Percentiles rank a stretch among this genome's conserved stretches.
Conservation (phyloP, 148 eudicot genomes). For the Vaccinium macrocarpon region DNA sequence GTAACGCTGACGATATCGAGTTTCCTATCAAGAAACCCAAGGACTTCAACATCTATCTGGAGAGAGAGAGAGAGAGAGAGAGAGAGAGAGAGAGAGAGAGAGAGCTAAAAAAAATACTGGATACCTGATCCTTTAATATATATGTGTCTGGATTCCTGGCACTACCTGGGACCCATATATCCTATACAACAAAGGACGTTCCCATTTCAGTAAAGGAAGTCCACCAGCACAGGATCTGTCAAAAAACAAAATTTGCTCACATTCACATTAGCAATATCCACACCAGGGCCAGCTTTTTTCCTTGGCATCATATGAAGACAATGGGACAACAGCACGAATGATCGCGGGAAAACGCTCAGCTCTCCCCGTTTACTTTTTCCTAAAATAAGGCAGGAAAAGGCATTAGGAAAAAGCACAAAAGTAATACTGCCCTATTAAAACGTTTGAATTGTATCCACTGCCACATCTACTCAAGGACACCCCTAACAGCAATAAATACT, state of each 20-base stretch:
- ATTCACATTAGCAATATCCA: constrained; percentile 51
- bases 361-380: constrained; percentile 95
- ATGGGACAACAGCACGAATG: constrained; percentile 65
- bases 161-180: constrained; percentile 75
- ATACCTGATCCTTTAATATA: constrained; percentile 82
- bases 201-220: constrained; percentile 11
- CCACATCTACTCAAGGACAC: neutral
- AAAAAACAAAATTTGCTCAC: constrained; percentile 12
- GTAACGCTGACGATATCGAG: constrained; percentile 92
- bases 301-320: constrained; percentile 98
- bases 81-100: neutral
- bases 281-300: constrained; percentile 56
- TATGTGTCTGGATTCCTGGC: constrained; percentile 76
- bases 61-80: constrained; percentile 6
- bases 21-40: constrained; percentile 48
- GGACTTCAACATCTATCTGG: neutral
- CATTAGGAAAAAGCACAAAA: constrained; percentile 10
- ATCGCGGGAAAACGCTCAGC: constrained; percentile 79
- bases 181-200: constrained; percentile 38
- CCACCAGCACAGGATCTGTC: constrained; percentile 3
- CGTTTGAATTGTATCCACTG: neutral
- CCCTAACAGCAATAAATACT: neutral
- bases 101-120: neutral
- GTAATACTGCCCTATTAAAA: neutral
- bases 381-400: constrained; percentile 15